Evolutionary conservation across 768 basidiomycete species (phyloP).

Genomic region (Polyporus arcularius): DNA sequence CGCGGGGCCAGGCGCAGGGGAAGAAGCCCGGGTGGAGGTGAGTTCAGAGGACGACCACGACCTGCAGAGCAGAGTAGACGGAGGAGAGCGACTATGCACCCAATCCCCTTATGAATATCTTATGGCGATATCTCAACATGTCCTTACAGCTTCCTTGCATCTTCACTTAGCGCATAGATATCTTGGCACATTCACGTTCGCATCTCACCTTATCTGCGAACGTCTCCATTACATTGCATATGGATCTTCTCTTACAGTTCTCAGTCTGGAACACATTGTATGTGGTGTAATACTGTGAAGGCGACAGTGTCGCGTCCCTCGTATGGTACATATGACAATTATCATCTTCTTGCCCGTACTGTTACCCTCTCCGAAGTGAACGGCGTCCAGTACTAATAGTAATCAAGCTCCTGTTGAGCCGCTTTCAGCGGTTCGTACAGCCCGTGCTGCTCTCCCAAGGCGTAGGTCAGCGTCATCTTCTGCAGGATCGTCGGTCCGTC

Average conservation of each 20-base stretch:
- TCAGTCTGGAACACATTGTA: not conserved
- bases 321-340: constrained; percentile 17
- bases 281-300: constrained; percentile 1
- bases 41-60: not conserved
- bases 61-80: not conserved
- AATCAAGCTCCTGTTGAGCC: constrained; percentile 14
- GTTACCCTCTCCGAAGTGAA: not conserved
- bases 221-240: too few relatives aligned
- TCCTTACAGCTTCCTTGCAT: not conserved
- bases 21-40: constrained; percentile 26
- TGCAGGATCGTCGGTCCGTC: constrained; percentile 59
- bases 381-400: constrained; percentile 9
- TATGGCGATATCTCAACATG: constrained; percentile 9
- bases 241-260: too few relatives aligned
- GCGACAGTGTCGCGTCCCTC: constrained; percentile 4
- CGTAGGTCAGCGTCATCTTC: constrained; percentile 78
- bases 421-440: constrained; percentile 40
- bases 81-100: too few relatives aligned
- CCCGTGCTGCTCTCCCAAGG: constrained; percentile 80
- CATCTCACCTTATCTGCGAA: too few relatives aligned
- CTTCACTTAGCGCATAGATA: not conserved
- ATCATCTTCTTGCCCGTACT: not conserved
- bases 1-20: constrained; percentile 8
- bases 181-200: too few relatives aligned
- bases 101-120: constrained; percentile 2